Base-by-base conservation (phyloP, 2,329 filamentous ascomycete species). In the Aspergillus terreus region DNA sequence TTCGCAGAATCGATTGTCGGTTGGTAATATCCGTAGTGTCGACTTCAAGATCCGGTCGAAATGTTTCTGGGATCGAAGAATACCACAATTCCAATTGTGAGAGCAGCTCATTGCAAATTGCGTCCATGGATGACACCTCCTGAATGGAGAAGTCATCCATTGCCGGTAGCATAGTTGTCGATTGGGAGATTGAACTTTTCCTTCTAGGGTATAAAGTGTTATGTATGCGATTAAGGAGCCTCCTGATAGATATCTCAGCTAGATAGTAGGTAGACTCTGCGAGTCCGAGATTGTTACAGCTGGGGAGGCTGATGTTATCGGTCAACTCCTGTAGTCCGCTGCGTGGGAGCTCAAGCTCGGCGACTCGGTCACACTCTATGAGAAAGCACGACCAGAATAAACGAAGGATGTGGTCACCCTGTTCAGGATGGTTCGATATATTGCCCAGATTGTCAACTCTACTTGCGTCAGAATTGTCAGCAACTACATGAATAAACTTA, bases 371-470 rank as follows among this genome's bases (percentile, higher is more conserved):
- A 33, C 43, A 45, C 19, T 45, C 43, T 1, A 45, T 25, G 4
- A 45, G 43, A 32, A 45, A 45, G 25, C 43, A 45, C n/a, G 43
- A 45, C 43, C 43, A 45, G 10, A 45, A 45, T 4, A 45, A 30
- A 19, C 43, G 43, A 27, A 45, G 30, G 43, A 45, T 33, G 12
- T 30, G 30, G n/a, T 45, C 43, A 30, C 43, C 27, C 10, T 10
- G 27, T 6, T 30, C 27, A 30, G 27, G 27, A 30, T 30, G 27
- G 7, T 30, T 30, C 7, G 27, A 30, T 7, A 30, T 30, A 9
- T 10, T 30, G 27, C 7, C 27, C 7, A 30, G 7, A 30, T 30
- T 30, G 1, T 30, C 21, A 27, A n/a, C 10, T 25, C 12, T 30
- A 12, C 12, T 7, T 27, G 0, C 3, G 15, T 17, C 10, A 30